Evolutionary conservation across 2,329 filamentous ascomycete genomes (phyloP).

Genomic region (Hymenotorrendiella dingleyae): DNA sequence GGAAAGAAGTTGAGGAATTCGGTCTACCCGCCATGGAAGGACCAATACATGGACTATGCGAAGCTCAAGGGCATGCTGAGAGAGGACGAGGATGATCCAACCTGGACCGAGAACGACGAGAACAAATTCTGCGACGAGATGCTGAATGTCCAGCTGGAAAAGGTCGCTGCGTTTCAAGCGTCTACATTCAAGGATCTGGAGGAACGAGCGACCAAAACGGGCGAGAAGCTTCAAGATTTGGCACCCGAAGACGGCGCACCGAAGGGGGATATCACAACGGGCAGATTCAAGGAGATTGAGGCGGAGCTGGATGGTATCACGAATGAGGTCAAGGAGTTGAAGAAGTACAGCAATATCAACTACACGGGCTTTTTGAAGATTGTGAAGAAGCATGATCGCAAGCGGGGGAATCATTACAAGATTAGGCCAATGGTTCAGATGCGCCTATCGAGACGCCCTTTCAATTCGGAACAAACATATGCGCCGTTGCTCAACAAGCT

Average conservation of each 20-base stretch:
- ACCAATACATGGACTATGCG: constrained; percentile 90
- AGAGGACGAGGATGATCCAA: constrained; percentile 60
- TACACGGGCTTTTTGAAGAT: constrained; percentile 98
- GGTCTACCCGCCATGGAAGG: constrained; percentile 82
- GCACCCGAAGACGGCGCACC: constrained; percentile 54
- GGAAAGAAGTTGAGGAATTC: constrained; percentile 78
- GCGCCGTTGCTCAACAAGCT: constrained; percentile 83
- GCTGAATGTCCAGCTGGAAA: constrained; percentile 90
- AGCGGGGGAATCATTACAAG: constrained; percentile 78
- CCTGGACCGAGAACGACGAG: constrained; percentile 94
- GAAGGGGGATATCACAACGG: constrained; percentile 42
- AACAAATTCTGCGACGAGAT: constrained; percentile 91
- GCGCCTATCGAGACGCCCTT: constrained; percentile 78
- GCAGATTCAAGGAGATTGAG: constrained; percentile 64
- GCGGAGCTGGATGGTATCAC: constrained; percentile 80
- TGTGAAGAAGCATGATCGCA: constrained; percentile 97
- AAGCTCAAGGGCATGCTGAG: constrained; percentile 87
- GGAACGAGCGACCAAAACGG: constrained; percentile 47
- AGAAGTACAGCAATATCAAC: constrained; percentile 93
- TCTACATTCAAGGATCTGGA: constrained; percentile 60
- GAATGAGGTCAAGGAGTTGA: constrained; percentile 85
- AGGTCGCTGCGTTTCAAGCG: constrained; percentile 85
- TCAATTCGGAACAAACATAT: constrained; percentile 89
- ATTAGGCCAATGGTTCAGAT: constrained; percentile 89
- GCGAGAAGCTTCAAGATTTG: constrained; percentile 72